These are phyloP conservation scores for Carex littledalei DNA, from an alignment of 176 grass and related monocot genomes.

Conservation along the genomic window DNA sequence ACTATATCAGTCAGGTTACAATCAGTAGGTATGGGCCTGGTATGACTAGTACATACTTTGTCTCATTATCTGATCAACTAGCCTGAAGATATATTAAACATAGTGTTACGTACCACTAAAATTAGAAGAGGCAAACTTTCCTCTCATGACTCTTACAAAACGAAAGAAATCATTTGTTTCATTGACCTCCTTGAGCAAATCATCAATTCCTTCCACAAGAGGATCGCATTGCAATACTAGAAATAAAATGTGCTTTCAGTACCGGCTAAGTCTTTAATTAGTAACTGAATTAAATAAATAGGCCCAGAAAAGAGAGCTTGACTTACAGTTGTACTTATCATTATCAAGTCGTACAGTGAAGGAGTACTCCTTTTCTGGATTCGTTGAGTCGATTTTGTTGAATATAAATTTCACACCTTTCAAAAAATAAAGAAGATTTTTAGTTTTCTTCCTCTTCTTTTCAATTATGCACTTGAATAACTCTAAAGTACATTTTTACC, in stretches of 20 bases:
- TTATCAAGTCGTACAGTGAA: constrained; percentile 66
- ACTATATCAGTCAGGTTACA: not conserved
- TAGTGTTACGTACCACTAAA: constrained; percentile 39
- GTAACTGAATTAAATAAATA: constrained; percentile 4
- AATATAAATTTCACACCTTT: constrained; percentile 81
- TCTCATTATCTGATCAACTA: not conserved
- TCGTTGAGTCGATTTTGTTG: constrained; percentile 55
- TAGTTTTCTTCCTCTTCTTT: not conserved
- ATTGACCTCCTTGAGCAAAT: constrained; percentile 69
- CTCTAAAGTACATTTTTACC: not conserved
- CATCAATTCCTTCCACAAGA: constrained; percentile 41
- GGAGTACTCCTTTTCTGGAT: constrained; percentile 51
- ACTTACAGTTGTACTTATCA: constrained; percentile 71
- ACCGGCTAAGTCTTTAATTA: not conserved
- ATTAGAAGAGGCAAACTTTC: constrained; percentile 49
- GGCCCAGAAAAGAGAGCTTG: not conserved
- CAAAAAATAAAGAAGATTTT: constrained; percentile 3
- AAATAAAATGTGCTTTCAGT: not conserved
- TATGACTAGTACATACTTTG: not conserved
- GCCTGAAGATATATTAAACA: not conserved
- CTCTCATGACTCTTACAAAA: constrained; percentile 81
- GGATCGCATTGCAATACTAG: constrained; percentile 64
- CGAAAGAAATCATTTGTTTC: constrained; percentile 62
- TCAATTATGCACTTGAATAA: not conserved
- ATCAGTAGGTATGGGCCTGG: not conserved